Conservation (phyloP, 257 asterid genomes). For the Solanum tacnaense region DNA sequence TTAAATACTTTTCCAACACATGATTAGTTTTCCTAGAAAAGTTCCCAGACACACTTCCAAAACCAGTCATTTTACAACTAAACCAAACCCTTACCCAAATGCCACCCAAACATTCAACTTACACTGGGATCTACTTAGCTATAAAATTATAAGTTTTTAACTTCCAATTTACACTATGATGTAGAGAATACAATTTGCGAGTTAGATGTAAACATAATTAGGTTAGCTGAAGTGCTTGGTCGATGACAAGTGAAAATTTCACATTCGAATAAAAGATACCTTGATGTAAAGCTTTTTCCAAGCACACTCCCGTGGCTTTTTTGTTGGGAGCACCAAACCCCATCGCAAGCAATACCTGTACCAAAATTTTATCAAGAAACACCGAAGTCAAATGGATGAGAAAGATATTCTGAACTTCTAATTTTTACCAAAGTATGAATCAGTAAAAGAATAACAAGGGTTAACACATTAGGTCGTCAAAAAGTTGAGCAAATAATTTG, state of each 20-base stretch:
- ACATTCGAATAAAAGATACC: conserved; percentile 3
- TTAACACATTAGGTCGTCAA: background rate
- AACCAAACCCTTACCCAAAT: background rate
- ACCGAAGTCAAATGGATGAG: background rate
- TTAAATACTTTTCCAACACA: background rate
- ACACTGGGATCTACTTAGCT: background rate
- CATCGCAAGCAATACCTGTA: conserved; percentile 66
- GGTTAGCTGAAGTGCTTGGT: background rate
- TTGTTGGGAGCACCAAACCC: conserved; percentile 70
- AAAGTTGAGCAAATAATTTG: background rate
- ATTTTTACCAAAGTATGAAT: background rate
- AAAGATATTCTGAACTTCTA: background rate
- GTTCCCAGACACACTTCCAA: background rate
- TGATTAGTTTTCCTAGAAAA: background rate
- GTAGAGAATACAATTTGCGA: background rate
- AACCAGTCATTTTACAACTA: background rate
- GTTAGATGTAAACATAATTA: background rate
- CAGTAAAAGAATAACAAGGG: background rate
- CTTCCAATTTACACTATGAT: background rate
- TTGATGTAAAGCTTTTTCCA: conserved; percentile 68
- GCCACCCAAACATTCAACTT: background rate
- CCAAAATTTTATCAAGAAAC: background rate
- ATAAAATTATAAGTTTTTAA: background rate
- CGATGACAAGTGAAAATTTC: no score
- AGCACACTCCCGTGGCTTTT: conserved; percentile 71